Percentiles rank a stretch among this genome's conserved stretches.
Conservation (phyloP, 2,329 filamentous ascomycete genomes). For the Dryadomyces quercivorus region DNA sequence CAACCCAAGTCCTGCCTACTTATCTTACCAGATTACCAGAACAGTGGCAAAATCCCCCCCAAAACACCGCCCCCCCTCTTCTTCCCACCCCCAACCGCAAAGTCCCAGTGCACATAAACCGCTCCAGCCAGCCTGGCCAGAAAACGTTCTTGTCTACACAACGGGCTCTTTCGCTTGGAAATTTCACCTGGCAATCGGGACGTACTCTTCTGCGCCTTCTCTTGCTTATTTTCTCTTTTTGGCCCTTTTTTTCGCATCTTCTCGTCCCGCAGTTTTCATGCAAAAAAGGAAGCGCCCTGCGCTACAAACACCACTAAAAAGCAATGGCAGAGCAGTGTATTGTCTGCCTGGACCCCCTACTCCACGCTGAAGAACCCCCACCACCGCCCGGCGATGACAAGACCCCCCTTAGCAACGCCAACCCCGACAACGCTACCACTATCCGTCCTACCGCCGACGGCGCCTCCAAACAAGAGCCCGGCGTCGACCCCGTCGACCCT, state of each 20-base stretch:
- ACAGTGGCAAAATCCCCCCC: neutral
- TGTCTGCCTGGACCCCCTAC: conserved; percentile 50
- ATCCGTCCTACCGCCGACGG: neutral
- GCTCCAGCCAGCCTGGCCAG: neutral
- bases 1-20: neutral
- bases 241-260: neutral
- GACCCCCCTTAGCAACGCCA: conserved; percentile 3
- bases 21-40: neutral
- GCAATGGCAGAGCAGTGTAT: conserved; percentile 53
- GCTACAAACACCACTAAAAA: conserved; percentile 6
- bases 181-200: neutral
- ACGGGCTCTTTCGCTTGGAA: neutral
- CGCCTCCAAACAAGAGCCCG: neutral
- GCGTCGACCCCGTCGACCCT: neutral
- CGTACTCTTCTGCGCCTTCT: neutral
- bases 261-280: conserved; percentile 7
- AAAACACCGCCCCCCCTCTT: neutral
- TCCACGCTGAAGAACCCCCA: conserved; percentile 23
- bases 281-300: conserved; percentile 8
- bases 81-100: neutral
- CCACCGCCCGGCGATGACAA: conserved; percentile 10
- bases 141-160: neutral
- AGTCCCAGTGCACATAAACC: neutral
- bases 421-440: conserved; percentile 1
- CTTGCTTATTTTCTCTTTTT: neutral